Evolutionary conservation across 2,329 filamentous ascomycete genomes (phyloP).

Genomic region (Aureobasidium sp.): DNA sequence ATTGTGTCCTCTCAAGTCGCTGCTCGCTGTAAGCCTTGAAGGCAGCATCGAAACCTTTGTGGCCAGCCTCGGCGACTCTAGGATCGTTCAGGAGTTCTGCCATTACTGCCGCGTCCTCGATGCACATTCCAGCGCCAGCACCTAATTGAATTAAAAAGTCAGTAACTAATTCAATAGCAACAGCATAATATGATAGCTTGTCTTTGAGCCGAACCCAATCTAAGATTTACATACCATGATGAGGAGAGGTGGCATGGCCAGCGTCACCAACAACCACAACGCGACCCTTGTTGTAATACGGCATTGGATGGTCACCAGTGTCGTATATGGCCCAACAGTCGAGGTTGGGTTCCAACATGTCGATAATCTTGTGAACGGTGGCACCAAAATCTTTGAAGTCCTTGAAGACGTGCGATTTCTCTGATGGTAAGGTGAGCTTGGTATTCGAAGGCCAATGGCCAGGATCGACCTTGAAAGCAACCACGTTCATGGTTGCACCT

Average conservation of each 20-base stretch:
- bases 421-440: conserved; percentile 20
- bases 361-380: conserved; percentile 22
- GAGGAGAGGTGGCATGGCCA: conserved; percentile 36
- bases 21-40: conserved; percentile 34
- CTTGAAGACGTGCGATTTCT: conserved; percentile 20
- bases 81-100: conserved; percentile 23
- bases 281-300: conserved; percentile 30
- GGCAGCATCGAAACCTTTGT: conserved; percentile 27
- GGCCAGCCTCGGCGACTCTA: conserved; percentile 16
- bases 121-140: conserved; percentile 26
- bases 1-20: conserved; percentile 38
- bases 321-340: conserved; percentile 36
- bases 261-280: conserved; percentile 34
- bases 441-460: conserved; percentile 22
- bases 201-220: background rate
- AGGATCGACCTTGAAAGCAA: conserved; percentile 22
- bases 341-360: conserved; percentile 21
- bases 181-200: too few relatives aligned
- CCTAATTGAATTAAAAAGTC: conserved; percentile 15
- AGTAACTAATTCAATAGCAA: background rate
- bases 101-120: conserved; percentile 26
- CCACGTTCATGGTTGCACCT: conserved; percentile 24
- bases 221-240: conserved; percentile 27
- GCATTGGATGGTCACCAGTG: conserved; percentile 30
- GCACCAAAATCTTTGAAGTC: conserved; percentile 23